Percentiles rank a stretch among this genome's conserved stretches.
Conservation (phyloP, 345 rosid species). For the Theobroma cacao region DNA sequence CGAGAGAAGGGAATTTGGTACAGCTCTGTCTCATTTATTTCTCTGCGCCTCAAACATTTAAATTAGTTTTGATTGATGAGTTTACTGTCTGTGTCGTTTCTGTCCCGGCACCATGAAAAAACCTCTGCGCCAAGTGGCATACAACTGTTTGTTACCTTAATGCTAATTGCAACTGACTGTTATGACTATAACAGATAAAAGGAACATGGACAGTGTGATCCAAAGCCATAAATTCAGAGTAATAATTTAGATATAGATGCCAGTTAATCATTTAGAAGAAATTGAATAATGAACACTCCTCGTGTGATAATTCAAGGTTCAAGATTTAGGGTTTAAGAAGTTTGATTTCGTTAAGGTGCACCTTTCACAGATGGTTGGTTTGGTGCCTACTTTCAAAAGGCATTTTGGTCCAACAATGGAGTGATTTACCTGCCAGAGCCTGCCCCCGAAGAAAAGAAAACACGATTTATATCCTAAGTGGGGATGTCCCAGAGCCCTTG, state of each 20-base stretch:
- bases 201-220: background rate
- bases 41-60: background rate
- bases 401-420: background rate
- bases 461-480: background rate
- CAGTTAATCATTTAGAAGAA: background rate
- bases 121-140: background rate
- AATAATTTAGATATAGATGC: background rate
- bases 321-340: background rate
- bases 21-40: background rate
- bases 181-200: background rate
- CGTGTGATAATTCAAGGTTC: background rate
- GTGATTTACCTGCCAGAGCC: background rate
- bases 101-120: background rate
- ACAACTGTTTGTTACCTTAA: background rate
- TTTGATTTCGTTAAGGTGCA: background rate
- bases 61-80: background rate
- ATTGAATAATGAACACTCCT: background rate
- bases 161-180: too few species aligned
- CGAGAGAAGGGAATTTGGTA: background rate
- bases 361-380: background rate
- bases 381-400: background rate
- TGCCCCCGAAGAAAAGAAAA: background rate
- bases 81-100: background rate
- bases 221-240: background rate
- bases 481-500: background rate